Conservation (phyloP, 1,284 basidiomycete species). For the Rhodotorula sp. region DNA sequence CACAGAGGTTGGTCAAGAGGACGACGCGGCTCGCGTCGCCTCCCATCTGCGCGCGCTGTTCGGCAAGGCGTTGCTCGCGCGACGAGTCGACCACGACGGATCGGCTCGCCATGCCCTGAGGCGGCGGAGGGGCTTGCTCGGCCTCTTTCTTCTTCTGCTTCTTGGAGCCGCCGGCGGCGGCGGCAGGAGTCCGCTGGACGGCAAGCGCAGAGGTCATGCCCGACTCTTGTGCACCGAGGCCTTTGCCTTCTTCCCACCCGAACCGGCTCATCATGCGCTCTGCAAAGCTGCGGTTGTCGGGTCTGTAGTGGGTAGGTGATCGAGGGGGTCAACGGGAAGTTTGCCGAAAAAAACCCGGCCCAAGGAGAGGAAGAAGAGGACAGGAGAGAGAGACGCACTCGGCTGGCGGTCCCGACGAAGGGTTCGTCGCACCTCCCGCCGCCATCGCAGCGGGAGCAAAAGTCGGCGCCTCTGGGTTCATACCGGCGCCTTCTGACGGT, state of each 20-base stretch:
- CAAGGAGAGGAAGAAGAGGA: not conserved
- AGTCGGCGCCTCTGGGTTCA: not conserved
- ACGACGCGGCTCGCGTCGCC: constrained; percentile 82
- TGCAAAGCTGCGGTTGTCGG: constrained; percentile 61
- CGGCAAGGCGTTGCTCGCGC: constrained; percentile 22
- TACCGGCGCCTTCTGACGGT: no score
- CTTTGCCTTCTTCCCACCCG: constrained; percentile 90
- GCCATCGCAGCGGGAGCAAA: constrained; percentile 6
- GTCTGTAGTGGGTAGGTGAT: not conserved
- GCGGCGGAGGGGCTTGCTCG: constrained; percentile 47
- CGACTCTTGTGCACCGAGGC: constrained; percentile 73
- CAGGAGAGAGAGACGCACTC: constrained; percentile 6
- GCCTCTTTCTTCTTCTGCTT: constrained; percentile 10
- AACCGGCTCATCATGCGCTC: constrained; percentile 83
- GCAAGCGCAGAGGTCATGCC: constrained; percentile 81
- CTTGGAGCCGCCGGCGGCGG: not conserved
- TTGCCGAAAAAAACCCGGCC: no score
- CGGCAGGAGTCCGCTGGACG: constrained; percentile 6
- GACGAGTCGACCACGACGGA: constrained; percentile 25
- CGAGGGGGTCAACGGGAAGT: not conserved
- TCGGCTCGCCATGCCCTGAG: constrained; percentile 18
- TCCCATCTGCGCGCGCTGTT: constrained; percentile 55
- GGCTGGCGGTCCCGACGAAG: not conserved
- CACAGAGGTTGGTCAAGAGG: constrained; percentile 82
- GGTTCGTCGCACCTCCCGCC: not conserved